Evolutionary conservation across 805 yeast species (phyloP).

Genomic region (Lipomyces sp.): DNA sequence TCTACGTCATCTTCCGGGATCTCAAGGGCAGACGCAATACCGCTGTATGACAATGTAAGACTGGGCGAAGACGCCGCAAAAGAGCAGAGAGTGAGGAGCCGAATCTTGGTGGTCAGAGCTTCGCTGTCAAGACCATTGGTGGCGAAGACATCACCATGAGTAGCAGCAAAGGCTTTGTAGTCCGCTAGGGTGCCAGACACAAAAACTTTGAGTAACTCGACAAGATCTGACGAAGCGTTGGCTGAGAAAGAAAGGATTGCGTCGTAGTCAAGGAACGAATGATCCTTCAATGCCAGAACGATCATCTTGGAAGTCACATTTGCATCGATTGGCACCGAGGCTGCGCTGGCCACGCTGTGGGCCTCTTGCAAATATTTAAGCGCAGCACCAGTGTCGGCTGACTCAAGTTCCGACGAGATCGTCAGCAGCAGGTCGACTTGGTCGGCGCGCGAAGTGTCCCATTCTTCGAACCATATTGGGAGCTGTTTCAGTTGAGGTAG

Average conservation of each 20-base stretch:
- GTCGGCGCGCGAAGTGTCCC: slow-evolving; percentile 43
- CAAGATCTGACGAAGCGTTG: slow-evolving; percentile 36
- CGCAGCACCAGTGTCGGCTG: slow-evolving; percentile 13
- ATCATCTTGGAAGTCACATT: slow-evolving; percentile 16
- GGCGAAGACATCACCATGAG: slow-evolving; percentile 20
- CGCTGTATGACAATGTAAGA: slow-evolving; percentile 42
- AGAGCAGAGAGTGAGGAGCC: slow-evolving; percentile 36
- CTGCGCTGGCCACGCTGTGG: slow-evolving; percentile 33
- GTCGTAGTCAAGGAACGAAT: slow-evolving; percentile 30
- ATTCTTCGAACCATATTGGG: slow-evolving; percentile 47
- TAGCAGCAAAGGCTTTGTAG: slow-evolving; percentile 22
- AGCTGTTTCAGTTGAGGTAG: slow-evolving; percentile 48
- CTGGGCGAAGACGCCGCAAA: slow-evolving; percentile 33
- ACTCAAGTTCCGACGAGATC: slow-evolving; percentile 39
- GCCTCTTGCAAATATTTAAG: slow-evolving; percentile 41
- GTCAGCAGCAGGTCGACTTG: slow-evolving; percentile 41
- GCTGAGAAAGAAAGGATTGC: slow-evolving; percentile 7
- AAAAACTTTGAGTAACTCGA: slow-evolving; percentile 41
- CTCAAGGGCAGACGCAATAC: slow-evolving; percentile 44
- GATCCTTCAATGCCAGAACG: slow-evolving; percentile 21
- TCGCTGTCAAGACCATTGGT: slow-evolving; percentile 24
- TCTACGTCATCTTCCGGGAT: slow-evolving; percentile 47
- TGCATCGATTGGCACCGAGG: slow-evolving; percentile 14
- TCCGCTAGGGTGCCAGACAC: slow-evolving; percentile 34
- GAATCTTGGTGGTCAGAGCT: slow-evolving; percentile 35